Base-by-base conservation (phyloP, 1,284 basidiomycete species). In the Fomitopsis pinicola region DNA sequence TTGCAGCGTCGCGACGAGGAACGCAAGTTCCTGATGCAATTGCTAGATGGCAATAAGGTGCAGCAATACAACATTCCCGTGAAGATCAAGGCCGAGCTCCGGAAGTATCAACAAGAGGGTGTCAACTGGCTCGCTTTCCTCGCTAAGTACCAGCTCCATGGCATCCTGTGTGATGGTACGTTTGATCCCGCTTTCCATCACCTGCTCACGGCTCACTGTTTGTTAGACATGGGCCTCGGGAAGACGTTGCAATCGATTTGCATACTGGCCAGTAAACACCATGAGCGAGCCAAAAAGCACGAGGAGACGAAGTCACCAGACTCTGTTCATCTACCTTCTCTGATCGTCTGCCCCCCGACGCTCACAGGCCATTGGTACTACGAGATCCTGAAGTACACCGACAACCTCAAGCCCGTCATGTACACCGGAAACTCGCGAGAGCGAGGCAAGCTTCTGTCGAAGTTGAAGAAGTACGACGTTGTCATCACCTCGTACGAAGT, bases 101-200 rank as follows among this genome's bases (percentile, higher is more conserved):
- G 97, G 61, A 95, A 95, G 74, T 99, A 99, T 72, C 97, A 99
- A 75, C 92, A 94, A 73, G 97, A 99, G 64, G 97, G 97, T 50
- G 94, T 99, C 68, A 98, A 95, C 74, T 99, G 97, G 97, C 82
- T 99, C 53, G 97, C 97, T 0, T 99, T 99, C 80, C 81, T 99
- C 46, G 92, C 95, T 35, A 94, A 97, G 74, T 98, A 97, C 71
- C 97, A 99, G 73, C 78, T 99, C 5, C 97, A 99, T 74, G 97
- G 97, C 22, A 95, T 99, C 68, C 87, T 99, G 35, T 99, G 97
- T 73, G 97, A 99, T 73, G 97, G 95, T 94, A 69, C 70, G 88
- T 53, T 17, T 36, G 5, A 36, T 17, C 19, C 44, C 42, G 9
- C 40, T 55, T 12, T 53, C 45, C 30, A 7, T 36, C 7, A 42